Percentiles rank a stretch among this genome's conserved stretches.
These are phyloP conservation scores for Phlebiopsis flavidoalba DNA, from an alignment of 768 basidiomycete genomes.

Conservation along the genomic window DNA sequence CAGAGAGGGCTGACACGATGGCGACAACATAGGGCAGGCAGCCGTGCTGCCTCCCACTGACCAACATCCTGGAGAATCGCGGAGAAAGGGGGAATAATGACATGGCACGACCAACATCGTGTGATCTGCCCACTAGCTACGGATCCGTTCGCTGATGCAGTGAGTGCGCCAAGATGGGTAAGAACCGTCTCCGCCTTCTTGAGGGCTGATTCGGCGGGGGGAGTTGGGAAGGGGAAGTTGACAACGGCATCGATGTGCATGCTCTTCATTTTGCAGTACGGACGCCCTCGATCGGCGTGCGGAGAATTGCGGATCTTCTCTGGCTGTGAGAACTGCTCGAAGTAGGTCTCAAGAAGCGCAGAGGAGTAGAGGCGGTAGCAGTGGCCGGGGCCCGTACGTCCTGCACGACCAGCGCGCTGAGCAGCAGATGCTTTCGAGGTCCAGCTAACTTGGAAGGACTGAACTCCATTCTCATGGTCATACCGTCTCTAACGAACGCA, in stretches of 20 bases:
- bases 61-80: constrained; percentile 93
- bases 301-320: constrained; percentile 96
- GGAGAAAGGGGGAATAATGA: constrained; percentile 91
- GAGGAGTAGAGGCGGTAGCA: constrained; percentile 97
- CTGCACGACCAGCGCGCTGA: constrained; percentile 93
- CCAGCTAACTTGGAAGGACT: constrained; percentile 91
- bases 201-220: constrained; percentile 71
- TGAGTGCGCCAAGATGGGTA: constrained; percentile 77
- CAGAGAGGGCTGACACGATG: constrained; percentile 85
- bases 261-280: constrained; percentile 94
- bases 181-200: constrained; percentile 79
- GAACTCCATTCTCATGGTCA: constrained; percentile 76
- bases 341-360: constrained; percentile 89
- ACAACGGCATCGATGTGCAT: constrained; percentile 97
- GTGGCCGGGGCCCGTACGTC: constrained; percentile 96
- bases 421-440: constrained; percentile 92
- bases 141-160: constrained; percentile 4
- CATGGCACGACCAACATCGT: constrained; percentile 87
- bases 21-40: constrained; percentile 90
- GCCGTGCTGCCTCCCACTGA: constrained; percentile 79
- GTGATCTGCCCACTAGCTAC: constrained; percentile 64
- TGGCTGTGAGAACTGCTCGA: constrained; percentile 80
- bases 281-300: constrained; percentile 61
- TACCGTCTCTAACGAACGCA: constrained; percentile 67
- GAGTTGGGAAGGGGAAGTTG: constrained; percentile 98